Percentiles rank a stretch among this genome's conserved stretches.
These are phyloP conservation scores for Picochlorum sp. DNA, from an alignment of 139 green algal species.

Conservation along the genomic window DNA sequence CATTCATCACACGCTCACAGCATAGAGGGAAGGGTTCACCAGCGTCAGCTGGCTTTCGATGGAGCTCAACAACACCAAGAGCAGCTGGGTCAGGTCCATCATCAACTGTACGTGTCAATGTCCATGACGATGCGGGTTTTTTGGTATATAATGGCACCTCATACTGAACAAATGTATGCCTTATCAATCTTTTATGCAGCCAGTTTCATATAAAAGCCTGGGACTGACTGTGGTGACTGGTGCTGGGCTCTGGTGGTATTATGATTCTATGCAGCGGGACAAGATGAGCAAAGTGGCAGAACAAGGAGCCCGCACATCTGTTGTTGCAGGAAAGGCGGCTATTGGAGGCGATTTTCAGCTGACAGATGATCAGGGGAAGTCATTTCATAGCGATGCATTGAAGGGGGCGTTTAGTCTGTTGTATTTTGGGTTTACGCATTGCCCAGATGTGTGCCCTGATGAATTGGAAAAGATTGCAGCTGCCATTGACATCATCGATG, in stretches of 20 bases:
- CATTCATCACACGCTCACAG: too few species aligned
- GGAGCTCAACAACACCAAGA: too few species aligned
- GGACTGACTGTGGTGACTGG: constrained; percentile 40
- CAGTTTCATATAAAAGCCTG: constrained; percentile 41
- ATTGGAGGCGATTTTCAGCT: constrained; percentile 89
- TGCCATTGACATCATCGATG: constrained; percentile 45
- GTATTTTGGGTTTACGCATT: constrained; percentile 99
- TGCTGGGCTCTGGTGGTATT: constrained; percentile 34
- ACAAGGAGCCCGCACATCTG: not conserved
- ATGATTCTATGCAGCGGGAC: constrained; percentile 21
- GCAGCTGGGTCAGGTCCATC: too few species aligned
- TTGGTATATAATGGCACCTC: too few species aligned
- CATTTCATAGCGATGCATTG: constrained; percentile 72
- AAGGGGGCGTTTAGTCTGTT: constrained; percentile 79
- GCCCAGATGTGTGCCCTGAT: constrained; percentile 97
- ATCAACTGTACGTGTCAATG: too few species aligned
- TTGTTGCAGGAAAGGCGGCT: constrained; percentile 62
- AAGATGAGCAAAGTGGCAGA: constrained; percentile 21
- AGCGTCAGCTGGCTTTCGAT: too few species aligned
- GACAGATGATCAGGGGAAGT: constrained; percentile 65
- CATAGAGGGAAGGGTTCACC: too few species aligned
- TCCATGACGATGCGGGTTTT: too few species aligned
- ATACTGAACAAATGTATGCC: too few species aligned
- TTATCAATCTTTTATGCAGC: constrained; percentile 12
- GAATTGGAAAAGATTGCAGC: constrained; percentile 92